phyloP scores from a whole-genome alignment of 2,329 filamentous ascomycete genomes.

The Endothia cerciana region DNA sequence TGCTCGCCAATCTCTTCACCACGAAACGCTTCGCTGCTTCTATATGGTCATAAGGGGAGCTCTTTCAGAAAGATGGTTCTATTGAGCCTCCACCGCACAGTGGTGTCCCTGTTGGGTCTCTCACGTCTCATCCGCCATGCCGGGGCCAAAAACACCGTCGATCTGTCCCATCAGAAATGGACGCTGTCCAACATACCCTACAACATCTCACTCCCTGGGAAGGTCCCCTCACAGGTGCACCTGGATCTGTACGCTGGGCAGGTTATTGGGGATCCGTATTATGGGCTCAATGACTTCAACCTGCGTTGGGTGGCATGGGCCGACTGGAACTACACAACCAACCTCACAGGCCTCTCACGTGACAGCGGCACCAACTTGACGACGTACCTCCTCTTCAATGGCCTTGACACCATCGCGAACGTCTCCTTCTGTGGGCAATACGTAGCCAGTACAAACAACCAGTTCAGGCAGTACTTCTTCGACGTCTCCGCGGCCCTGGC shows the following conservation, averaged over 20 bases:
- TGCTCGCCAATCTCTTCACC: neutral
- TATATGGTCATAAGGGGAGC: neutral
- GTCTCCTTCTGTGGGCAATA: constrained; percentile 58
- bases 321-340: constrained; percentile 66
- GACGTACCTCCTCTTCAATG: constrained; percentile 64
- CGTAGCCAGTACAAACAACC: constrained; percentile 62
- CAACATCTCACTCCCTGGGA: constrained; percentile 57
- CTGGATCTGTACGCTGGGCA: constrained; percentile 58
- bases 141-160: constrained; percentile 39
- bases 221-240: constrained; percentile 62
- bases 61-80: neutral
- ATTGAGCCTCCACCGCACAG: neutral
- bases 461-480: constrained; percentile 65
- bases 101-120: neutral
- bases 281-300: constrained; percentile 62
- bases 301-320: constrained; percentile 60
- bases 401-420: constrained; percentile 63
- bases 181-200: constrained; percentile 47
- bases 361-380: constrained; percentile 35
- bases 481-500: constrained; percentile 53
- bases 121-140: neutral
- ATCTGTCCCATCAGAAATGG: constrained; percentile 48
- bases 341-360: constrained; percentile 42
- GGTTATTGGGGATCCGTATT: constrained; percentile 54
- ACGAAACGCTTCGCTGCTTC: neutral